These are phyloP conservation scores for Solanum hybrid DNA, from an alignment of 305 asterid species.

Conservation along the genomic window DNA sequence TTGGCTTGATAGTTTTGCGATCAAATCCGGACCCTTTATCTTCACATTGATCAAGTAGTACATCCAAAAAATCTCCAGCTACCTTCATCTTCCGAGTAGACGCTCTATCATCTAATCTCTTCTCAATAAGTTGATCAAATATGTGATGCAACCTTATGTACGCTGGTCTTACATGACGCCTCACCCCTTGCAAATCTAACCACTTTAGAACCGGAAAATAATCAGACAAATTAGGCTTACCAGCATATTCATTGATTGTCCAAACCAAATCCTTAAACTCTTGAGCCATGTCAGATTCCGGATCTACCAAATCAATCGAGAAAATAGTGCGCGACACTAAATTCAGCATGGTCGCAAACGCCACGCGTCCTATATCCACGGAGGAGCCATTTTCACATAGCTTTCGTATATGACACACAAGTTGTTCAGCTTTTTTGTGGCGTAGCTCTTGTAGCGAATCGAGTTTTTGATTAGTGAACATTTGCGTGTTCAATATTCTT, in stretches of 20 bases:
- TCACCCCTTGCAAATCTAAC: conserved; percentile 12
- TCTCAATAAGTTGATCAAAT: conserved; percentile 8
- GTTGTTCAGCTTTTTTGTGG: not conserved
- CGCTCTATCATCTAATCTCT: not conserved
- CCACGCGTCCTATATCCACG: not conserved
- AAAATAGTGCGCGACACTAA: conserved; percentile 10
- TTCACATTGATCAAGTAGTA: conserved; percentile 13
- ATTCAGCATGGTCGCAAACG: conserved; percentile 1
- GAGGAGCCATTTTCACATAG: not conserved
- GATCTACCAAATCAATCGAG: conserved; percentile 9
- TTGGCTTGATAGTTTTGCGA: conserved; percentile 5
- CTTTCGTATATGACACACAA: not conserved
- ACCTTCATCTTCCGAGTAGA: not conserved
- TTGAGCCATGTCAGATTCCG: conserved; percentile 3
- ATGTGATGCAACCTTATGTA: not conserved
- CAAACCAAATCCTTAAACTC: conserved; percentile 15
- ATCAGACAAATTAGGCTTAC: conserved; percentile 18
- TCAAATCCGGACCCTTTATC: conserved; percentile 2
- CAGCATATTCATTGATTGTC: conserved; percentile 9
- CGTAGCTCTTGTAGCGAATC: conserved; percentile 5
- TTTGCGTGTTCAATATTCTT: not conserved
- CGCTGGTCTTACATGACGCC: not conserved
- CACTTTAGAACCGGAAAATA: conserved; percentile 7
- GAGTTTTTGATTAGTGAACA: conserved; percentile 5
- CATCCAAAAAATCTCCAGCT: conserved; percentile 9